A percentile compares a stretch with the other conserved stretches of the same genome.
phyloP scores from a whole-genome alignment of 495 filamentous ascomycete genomes.

The Xylaria telfairii region DNA sequence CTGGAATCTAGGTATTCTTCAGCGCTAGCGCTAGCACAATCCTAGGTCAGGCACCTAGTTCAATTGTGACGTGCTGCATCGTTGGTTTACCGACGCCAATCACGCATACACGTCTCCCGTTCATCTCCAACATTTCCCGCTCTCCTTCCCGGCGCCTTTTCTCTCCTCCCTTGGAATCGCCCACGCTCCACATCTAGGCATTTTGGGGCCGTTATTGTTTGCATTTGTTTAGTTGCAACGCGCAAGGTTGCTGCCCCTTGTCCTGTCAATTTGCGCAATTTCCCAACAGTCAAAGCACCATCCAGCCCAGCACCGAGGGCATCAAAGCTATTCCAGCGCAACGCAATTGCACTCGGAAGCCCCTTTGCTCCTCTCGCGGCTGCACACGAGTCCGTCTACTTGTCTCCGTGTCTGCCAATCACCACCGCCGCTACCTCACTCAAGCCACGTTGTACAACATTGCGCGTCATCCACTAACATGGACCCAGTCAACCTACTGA shows the following conservation, averaged over 20 bases:
- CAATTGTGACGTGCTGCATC: not conserved
- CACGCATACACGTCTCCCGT: not conserved
- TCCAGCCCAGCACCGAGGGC: not conserved
- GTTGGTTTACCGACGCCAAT: not conserved
- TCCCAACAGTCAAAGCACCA: not conserved
- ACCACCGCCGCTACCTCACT: not conserved
- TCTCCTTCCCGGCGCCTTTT: not conserved
- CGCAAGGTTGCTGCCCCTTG: not conserved
- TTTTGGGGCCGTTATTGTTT: not conserved
- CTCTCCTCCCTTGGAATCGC: not conserved
- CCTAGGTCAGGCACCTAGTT: not conserved
- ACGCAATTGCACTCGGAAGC: not conserved
- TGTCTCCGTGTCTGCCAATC: not conserved
- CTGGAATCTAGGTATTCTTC: too few species aligned
- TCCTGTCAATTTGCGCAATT: not conserved
- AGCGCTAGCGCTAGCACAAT: not conserved
- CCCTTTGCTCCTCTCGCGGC: not conserved
- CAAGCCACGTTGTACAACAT: not conserved
- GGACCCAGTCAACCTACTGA: slow-evolving; percentile 44
- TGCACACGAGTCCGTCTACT: not conserved
- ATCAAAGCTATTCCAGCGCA: not conserved
- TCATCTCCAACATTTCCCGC: not conserved
- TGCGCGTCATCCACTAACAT: slow-evolving; percentile 38
- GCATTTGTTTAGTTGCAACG: not conserved
- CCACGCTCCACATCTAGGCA: slow-evolving; percentile 5